A percentile compares a stretch with the other conserved stretches of the same genome.
These are phyloP conservation scores for Mycena kentingensis DNA, from an alignment of 768 basidiomycete species.

Conservation along the genomic window DNA sequence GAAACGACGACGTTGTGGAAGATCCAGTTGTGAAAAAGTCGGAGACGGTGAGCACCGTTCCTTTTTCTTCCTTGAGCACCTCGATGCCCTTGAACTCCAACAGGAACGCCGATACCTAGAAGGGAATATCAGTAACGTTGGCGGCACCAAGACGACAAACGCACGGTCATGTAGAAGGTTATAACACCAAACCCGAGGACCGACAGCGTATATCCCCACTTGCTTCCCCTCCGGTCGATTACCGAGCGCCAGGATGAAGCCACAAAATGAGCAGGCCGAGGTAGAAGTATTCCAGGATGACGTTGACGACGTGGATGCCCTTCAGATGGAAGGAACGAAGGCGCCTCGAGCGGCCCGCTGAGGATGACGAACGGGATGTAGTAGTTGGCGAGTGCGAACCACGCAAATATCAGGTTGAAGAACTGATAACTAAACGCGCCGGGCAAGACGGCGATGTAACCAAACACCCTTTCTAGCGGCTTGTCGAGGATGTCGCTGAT, in stretches of 20 bases:
- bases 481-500: constrained; percentile 89
- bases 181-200: constrained; percentile 88
- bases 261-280: constrained; percentile 84
- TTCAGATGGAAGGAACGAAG: constrained; percentile 53
- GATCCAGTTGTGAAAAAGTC: constrained; percentile 75
- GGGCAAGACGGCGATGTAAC: constrained; percentile 92
- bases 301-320: constrained; percentile 72
- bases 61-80: constrained; percentile 48
- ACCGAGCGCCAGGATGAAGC: constrained; percentile 84
- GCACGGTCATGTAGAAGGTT: constrained; percentile 95
- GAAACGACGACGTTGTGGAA: constrained; percentile 89
- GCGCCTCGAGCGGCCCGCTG: constrained; percentile 71
- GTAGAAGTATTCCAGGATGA: constrained; percentile 84
- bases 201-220: constrained; percentile 82
- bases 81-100: constrained; percentile 82
- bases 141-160: constrained; percentile 26
- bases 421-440: constrained; percentile 92
- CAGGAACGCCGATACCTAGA: constrained; percentile 75
- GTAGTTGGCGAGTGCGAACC: constrained; percentile 90
- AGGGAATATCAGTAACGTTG: constrained; percentile 9
- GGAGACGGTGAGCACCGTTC: constrained; percentile 49
- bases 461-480: constrained; percentile 87
- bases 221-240: constrained; percentile 91
- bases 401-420: constrained; percentile 90
- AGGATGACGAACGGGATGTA: constrained; percentile 88